Evolutionary conservation across 2,329 filamentous ascomycete genomes (phyloP).

Genomic region (Cadophora sp.): DNA sequence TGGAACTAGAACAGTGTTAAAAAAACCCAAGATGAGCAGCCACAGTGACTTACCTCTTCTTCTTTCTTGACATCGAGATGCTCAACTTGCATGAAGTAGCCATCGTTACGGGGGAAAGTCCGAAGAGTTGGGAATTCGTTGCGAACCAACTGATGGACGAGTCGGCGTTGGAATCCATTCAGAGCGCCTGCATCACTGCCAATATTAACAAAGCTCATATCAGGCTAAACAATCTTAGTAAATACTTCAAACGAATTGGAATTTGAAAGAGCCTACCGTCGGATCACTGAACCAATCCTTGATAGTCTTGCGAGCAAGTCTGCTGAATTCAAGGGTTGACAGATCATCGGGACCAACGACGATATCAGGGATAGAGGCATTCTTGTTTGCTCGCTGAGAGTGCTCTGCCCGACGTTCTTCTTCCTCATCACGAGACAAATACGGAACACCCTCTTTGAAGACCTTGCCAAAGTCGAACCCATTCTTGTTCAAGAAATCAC

Average conservation of each 20-base stretch:
- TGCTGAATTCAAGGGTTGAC: conserved; percentile 37
- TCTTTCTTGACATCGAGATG: conserved; percentile 38
- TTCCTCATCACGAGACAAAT: conserved; percentile 67
- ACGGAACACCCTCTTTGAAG: conserved; percentile 64
- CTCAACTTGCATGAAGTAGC: conserved; percentile 44
- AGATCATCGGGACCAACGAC: conserved; percentile 36
- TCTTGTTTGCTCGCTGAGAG: conserved; percentile 40
- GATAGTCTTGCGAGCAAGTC: conserved; percentile 38
- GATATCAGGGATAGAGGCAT: conserved; percentile 38
- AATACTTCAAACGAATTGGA: background rate
- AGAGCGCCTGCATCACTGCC: conserved; percentile 49
- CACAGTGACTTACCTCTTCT: conserved; percentile 34
- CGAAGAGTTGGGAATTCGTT: conserved; percentile 58
- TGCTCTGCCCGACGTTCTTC: conserved; percentile 50
- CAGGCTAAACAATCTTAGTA: conserved; percentile 28
- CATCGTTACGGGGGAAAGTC: conserved; percentile 37
- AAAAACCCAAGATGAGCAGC: background rate
- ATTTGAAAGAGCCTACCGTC: conserved; percentile 28
- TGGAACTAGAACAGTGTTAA: conserved; percentile 24
- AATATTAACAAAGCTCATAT: conserved; percentile 54
- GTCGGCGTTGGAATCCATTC: conserved; percentile 66
- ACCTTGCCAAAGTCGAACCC: conserved; percentile 64
- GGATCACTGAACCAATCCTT: conserved; percentile 37
- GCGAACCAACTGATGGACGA: conserved; percentile 71
- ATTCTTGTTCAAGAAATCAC: conserved; percentile 65